Percentiles rank a stretch among this genome's conserved stretches.
Evolutionary conservation across 2,329 filamentous ascomycete genomes (phyloP).

Genomic region (Trichoderma afroharzianum): DNA sequence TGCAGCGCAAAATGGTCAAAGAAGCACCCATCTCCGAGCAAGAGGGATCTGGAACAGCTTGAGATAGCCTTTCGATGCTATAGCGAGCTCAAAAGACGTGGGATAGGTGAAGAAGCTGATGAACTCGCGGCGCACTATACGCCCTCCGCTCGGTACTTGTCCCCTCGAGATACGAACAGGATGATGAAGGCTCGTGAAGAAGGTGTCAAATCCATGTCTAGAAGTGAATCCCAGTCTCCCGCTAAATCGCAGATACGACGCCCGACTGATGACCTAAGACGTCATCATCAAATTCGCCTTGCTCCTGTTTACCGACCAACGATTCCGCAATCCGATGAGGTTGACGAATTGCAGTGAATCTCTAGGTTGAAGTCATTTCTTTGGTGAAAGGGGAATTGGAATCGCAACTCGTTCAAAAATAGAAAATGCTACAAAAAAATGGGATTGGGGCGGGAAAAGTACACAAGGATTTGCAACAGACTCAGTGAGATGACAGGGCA

Average conservation of each 20-base stretch:
- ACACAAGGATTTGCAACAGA: background rate
- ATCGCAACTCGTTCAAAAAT: background rate
- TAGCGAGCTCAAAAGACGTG: constrained; percentile 22
- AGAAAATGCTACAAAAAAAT: background rate
- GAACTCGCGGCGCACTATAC: constrained; percentile 28
- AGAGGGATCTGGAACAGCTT: constrained; percentile 38
- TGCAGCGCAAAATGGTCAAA: constrained; percentile 26
- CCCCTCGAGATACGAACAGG: constrained; percentile 30
- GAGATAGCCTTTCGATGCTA: constrained; percentile 35
- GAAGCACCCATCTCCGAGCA: constrained; percentile 46
- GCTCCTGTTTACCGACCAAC: constrained; percentile 26
- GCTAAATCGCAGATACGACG: constrained; percentile 12
- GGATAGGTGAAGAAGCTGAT: constrained; percentile 26
- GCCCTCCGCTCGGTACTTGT: constrained; percentile 20
- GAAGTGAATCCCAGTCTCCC: constrained; percentile 5
- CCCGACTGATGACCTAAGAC: constrained; percentile 20
- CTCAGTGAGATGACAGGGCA: background rate
- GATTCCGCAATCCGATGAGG: constrained; percentile 26
- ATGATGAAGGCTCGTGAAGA: constrained; percentile 18
- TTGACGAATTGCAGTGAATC: constrained; percentile 36
- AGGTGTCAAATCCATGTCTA: background rate
- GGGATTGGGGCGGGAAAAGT: background rate
- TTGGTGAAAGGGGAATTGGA: background rate
- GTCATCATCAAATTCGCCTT: constrained; percentile 27
- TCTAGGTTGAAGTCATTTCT: background rate